Base-by-base conservation (phyloP, 441 rosid genomes). In the Syzygium malaccense region DNA sequence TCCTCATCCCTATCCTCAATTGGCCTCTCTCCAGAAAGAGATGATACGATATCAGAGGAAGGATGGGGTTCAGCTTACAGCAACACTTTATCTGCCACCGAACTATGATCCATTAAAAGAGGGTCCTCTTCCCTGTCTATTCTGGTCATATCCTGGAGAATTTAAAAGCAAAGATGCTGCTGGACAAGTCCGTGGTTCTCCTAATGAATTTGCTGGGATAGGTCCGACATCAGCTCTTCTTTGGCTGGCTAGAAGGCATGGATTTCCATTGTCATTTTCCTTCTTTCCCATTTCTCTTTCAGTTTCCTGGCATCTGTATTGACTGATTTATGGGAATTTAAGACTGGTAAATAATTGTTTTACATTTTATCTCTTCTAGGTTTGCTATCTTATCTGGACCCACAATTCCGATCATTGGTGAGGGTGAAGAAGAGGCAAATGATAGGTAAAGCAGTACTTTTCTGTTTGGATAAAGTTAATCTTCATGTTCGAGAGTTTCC, bases 81-180 rank as follows among this genome's bases (percentile, higher is more conserved):
- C 99, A 88, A 98, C 99, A 85, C 92, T 98, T 85, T 98, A 96
- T 93, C 91, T 98, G 91, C 99, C 99, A 49, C 99, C 98, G 45
- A 94, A 93, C 88, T 97, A 97, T 93, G 98, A 96, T 95, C 95
- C 98, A 30, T 91, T 94, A 75, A 96, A 95, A 91, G 99, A 96
- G 55, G 99, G 98, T 45, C 98, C 99, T 87, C 98, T 98, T 91
- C 98, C 98, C 79, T 98, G 99, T 91, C 90, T 98, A 58, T 92
- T 97, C 83, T 98, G 99, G 99, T 98, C 99, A 86, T 97, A 98
- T 68, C 99, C 99, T 68, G 99, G 99, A 90, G 99, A 98, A 92
- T 98, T 98, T 90, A 98, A 97, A 93, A 98, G 98, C 95, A 97
- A 97, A 95, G 99, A 97, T 91, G 99, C 99, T 91, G 99, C 99